These are phyloP conservation scores for Pseudogymnoascus sp. DNA, from an alignment of 2,329 filamentous ascomycete species.

Conservation along the genomic window DNA sequence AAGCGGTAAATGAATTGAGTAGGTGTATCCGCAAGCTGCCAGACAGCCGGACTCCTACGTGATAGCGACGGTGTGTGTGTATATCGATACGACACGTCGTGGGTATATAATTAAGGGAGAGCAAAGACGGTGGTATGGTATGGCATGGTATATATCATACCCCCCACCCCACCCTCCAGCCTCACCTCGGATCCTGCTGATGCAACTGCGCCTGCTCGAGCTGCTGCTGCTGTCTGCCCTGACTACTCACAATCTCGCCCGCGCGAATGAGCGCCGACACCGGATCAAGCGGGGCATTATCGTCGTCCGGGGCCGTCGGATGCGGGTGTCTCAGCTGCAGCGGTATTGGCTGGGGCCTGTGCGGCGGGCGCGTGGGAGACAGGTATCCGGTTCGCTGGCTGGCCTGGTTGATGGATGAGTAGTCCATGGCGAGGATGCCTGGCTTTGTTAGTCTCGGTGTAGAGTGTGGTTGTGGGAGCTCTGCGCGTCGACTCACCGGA, in stretches of 20 bases:
- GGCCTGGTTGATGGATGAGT: slow-evolving; percentile 19
- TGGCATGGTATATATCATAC: not conserved
- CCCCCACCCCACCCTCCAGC: too few species aligned
- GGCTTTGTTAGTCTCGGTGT: not conserved
- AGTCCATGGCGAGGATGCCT: slow-evolving; percentile 12
- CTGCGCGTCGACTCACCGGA: not conserved
- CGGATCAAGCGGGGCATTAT: slow-evolving; percentile 40
- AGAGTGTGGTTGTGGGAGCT: too few species aligned
- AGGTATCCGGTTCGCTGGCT: slow-evolving; percentile 21
- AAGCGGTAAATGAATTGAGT: not conserved
- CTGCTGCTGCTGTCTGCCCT: not conserved
- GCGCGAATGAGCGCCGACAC: slow-evolving; percentile 53
- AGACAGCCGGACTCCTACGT: not conserved
- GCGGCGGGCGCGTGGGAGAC: slow-evolving; percentile 16
- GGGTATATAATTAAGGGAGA: not conserved
- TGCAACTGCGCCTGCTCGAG: not conserved
- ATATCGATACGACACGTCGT: not conserved
- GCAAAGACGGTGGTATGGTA: not conserved
- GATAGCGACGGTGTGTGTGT: not conserved
- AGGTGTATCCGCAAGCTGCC: not conserved
- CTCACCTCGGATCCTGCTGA: not conserved
- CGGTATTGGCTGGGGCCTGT: slow-evolving; percentile 12
- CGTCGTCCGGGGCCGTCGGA: slow-evolving; percentile 23
- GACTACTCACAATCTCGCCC: slow-evolving; percentile 45
- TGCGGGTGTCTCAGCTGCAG: slow-evolving; percentile 18